A percentile compares a stretch with the other conserved stretches of the same genome.
Evolutionary conservation across 2,329 filamentous ascomycete genomes (phyloP).

Genomic region (Fonsecaea monophora): DNA sequence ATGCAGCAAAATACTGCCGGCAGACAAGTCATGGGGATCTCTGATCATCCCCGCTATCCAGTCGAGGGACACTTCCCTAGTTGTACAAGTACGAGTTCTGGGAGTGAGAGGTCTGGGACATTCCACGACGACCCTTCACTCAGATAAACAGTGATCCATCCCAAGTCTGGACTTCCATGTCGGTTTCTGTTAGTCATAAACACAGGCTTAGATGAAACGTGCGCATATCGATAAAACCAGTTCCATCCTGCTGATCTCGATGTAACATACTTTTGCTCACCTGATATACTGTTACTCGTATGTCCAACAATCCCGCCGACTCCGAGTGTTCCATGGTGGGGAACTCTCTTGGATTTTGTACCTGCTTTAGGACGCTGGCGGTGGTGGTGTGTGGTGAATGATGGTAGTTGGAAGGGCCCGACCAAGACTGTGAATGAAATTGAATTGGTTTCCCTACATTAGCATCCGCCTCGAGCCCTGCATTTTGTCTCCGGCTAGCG

Average conservation of each 20-base stretch:
- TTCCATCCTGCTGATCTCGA: neutral
- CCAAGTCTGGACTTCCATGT: neutral
- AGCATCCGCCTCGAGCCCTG: neutral
- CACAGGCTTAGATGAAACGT: neutral
- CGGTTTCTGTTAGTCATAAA: neutral
- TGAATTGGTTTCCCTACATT: constrained; percentile 1
- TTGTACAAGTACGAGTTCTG: neutral
- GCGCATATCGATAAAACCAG: neutral
- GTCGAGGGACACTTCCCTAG: neutral
- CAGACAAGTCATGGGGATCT: neutral
- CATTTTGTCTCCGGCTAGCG: constrained; percentile 1
- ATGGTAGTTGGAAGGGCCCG: neutral
- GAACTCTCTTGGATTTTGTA: neutral
- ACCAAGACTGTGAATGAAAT: neutral
- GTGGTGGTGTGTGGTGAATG: neutral
- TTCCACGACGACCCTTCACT: neutral
- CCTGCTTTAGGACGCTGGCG: neutral
- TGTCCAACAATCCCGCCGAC: neutral
- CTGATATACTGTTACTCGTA: neutral
- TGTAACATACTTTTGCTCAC: neutral
- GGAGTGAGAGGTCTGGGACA: neutral
- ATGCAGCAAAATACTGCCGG: constrained; percentile 4
- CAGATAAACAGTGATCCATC: neutral
- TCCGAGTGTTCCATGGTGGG: neutral
- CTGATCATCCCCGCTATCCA: neutral